Base-by-base conservation (phyloP, 306 rosid genomes). In the Hippophae gyantsensis region DNA sequence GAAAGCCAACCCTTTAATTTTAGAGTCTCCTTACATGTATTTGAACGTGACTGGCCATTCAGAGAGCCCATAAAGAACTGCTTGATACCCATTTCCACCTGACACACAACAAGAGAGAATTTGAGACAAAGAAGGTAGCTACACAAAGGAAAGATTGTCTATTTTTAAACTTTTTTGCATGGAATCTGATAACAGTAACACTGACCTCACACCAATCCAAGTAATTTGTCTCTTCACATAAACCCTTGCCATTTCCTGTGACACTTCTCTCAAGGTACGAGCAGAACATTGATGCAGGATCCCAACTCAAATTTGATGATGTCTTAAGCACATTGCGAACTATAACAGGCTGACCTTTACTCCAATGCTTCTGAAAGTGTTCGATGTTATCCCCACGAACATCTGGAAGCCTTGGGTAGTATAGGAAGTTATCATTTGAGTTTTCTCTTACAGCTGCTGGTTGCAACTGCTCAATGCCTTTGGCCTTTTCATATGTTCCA, bases 191-290 rank as follows among this genome's bases (percentile, higher is more conserved):
- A 55, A 48, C 2, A 46, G 51, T 58, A 74, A 61, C 48, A 73
- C 97, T 76, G 70, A 93, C 99, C 99, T 88, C 97, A 38, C 89
- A 93, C 97, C 97, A 86, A 73, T 93, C 95, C 86, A 93, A 79
- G 81, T 86, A 82, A 64, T 62, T 65, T 47, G 56, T 50, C 59
- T 83, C 81, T 77, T 84, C 86, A 50, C 82, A 81, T 45, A 70
- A 57, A 72, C 84, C 79, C 68, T 67, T 80, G 71, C 83, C 95
- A 69, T 78, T 81, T 78, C 80, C 77, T 58, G 90, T 62, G 64
- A 88, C 74, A 84, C 84, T 82, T 69, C 76, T 70, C 81, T 93
- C 99, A 65, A 93, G 90, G 76, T 88, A 82, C 56, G 78, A 62
- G 57, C 86, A 84, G 70, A 93, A 93, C 88, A 93, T 74, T 68